Evolutionary conservation across 257 asterid genomes (phyloP).

Genomic region (Nicotiana knightiana): DNA sequence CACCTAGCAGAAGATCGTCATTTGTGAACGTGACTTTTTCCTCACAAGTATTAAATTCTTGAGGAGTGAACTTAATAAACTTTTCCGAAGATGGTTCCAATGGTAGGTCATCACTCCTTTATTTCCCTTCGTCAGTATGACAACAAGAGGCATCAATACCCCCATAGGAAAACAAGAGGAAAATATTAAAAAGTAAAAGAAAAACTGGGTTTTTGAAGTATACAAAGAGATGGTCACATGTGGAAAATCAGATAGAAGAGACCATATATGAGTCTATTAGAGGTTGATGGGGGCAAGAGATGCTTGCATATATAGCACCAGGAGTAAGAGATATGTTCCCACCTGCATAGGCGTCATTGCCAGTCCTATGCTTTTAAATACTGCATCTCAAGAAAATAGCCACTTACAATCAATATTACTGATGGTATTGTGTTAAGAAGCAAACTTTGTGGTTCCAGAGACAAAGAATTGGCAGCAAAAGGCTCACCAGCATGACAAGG

Average conservation of each 20-base stretch:
- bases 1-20: no score
- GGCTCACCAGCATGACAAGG: conserved; percentile 80
- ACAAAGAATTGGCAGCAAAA: neutral
- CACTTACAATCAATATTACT: neutral
- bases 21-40: no score
- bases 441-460: neutral
- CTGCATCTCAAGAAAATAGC: neutral
- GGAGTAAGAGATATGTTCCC: neutral
- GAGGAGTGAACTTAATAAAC: no score
- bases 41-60: no score
- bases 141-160: no score
- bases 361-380: neutral
- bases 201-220: neutral
- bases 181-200: neutral
- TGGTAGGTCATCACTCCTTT: no score
- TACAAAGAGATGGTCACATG: neutral
- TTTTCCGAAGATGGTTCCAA: no score
- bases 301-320: neutral
- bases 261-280: neutral
- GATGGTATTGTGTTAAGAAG: neutral
- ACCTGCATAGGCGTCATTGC: neutral
- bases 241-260: neutral
- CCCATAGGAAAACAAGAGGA: neutral
- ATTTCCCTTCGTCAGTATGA: no score
- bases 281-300: neutral